These are phyloP conservation scores for Daedaleopsis nitida DNA, from an alignment of 768 basidiomycete genomes.

Conservation along the genomic window DNA sequence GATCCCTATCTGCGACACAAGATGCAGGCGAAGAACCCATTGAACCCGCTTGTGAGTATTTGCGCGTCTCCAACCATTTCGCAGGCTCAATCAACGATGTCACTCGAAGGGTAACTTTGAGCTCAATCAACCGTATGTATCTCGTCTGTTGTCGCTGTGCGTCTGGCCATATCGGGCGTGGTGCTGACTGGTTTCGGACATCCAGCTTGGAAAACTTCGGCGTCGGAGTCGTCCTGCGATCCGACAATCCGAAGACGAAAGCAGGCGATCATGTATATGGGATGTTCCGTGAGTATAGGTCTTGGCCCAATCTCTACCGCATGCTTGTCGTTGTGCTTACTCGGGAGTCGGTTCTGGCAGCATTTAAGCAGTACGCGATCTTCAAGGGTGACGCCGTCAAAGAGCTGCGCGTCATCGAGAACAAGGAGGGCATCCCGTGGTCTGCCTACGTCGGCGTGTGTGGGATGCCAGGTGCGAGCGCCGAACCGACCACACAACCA, in stretches of 20 bases:
- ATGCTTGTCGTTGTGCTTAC: no score
- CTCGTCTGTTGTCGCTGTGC: no score
- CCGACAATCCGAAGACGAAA: slow-evolving; percentile 25
- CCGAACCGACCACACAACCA: no score
- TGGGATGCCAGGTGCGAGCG: slow-evolving; percentile 41
- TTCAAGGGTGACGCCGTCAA: slow-evolving; percentile 6
- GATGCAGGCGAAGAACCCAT: slow-evolving; percentile 19
- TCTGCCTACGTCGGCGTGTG: slow-evolving; percentile 49
- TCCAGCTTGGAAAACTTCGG: slow-evolving; percentile 25
- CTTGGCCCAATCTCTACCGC: no score
- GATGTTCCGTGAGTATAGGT: slow-evolving; percentile 17
- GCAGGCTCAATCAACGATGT: no score
- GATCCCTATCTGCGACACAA: slow-evolving; percentile 27
- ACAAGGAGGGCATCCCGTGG: slow-evolving; percentile 50
- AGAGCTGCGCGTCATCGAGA: slow-evolving; percentile 34
- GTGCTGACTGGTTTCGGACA: no score
- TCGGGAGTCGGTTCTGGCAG: slow-evolving; percentile 23
- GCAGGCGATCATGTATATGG: slow-evolving; percentile 28
- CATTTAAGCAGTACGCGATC: slow-evolving; percentile 45
- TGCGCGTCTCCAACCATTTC: neutral
- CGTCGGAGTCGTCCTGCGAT: slow-evolving; percentile 30
- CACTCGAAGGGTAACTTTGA: no score
- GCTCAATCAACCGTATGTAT: no score
- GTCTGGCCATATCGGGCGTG: no score
- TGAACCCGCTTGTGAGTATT: slow-evolving; percentile 16